These are phyloP conservation scores for Rhynchospora tenuis DNA, from an alignment of 176 grass and related monocot genomes.

Conservation along the genomic window DNA sequence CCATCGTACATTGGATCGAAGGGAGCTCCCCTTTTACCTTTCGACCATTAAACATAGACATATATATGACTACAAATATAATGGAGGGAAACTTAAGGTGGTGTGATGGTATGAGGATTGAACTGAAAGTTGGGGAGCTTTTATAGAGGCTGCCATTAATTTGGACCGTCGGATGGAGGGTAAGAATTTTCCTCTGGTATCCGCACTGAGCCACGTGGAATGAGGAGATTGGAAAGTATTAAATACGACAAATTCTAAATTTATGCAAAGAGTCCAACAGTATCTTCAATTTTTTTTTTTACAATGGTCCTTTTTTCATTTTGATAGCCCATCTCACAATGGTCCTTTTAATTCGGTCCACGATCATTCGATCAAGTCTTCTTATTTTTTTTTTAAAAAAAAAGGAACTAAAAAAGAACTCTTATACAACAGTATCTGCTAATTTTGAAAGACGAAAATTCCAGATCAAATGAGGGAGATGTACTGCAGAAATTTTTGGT, in stretches of 20 bases:
- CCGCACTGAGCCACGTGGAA: neutral
- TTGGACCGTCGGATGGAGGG: constrained; percentile 34
- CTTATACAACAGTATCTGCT: too few species aligned
- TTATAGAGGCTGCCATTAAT: constrained; percentile 42
- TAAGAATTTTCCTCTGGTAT: neutral
- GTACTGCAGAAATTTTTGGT: too few species aligned
- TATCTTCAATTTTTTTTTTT: neutral
- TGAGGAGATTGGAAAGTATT: constrained; percentile 7
- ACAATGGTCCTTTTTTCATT: neutral
- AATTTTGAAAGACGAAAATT: too few species aligned
- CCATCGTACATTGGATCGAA: constrained; percentile 71
- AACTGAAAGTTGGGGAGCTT: constrained; percentile 18
- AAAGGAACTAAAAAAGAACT: too few species aligned
- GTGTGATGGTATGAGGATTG: neutral
- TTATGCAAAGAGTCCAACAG: neutral
- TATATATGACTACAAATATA: neutral
- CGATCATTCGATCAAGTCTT: too few species aligned
- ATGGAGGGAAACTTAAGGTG: neutral
- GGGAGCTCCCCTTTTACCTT: constrained; percentile 49
- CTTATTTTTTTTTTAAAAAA: too few species aligned
- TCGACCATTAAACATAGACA: neutral
- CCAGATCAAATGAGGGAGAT: too few species aligned
- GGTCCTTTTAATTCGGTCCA: too few species aligned
- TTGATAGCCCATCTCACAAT: too few species aligned
- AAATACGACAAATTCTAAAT: neutral